Percentiles rank a stretch among this genome's conserved stretches.
phyloP scores from a whole-genome alignment of 2,329 filamentous ascomycete species.

The Monilinia laxa region DNA sequence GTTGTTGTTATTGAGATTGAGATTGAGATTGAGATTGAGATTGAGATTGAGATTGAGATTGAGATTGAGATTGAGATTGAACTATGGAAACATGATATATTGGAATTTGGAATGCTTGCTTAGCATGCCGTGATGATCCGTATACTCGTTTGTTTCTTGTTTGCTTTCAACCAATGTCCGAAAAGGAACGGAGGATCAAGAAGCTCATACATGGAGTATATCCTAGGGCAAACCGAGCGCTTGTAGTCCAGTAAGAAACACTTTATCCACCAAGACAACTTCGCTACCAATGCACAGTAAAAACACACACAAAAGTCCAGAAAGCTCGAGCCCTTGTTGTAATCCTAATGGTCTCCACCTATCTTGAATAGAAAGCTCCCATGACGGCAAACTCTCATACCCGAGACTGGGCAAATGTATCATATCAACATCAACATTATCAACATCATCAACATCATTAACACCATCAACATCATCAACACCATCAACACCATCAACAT shows the following conservation, averaged over 20 bases:
- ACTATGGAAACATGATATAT: not conserved
- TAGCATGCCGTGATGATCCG: not conserved
- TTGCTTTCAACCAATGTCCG: not conserved
- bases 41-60: too few relatives aligned
- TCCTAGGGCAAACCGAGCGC: conserved; percentile 16
- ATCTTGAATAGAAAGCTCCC: not conserved
- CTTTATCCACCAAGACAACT: not conserved
- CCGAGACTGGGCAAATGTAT: not conserved
- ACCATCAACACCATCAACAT: too few relatives aligned
- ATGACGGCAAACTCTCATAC: not conserved
- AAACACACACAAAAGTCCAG: conserved; percentile 2
- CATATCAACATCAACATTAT: too few relatives aligned
- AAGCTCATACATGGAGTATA: conserved; percentile 5
- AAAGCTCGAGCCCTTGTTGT: conserved; percentile 1
- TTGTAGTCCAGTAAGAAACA: not conserved
- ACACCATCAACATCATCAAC: too few relatives aligned
- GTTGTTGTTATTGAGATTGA: too few relatives aligned
- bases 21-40: too few relatives aligned
- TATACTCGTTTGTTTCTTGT: not conserved
- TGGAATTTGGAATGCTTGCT: not conserved
- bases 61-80: not conserved
- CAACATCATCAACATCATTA: too few relatives aligned
- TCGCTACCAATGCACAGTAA: conserved; percentile 3
- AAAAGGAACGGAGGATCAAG: not conserved
- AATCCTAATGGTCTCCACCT: not conserved